These are phyloP conservation scores for Eutrema yunnanense DNA, from an alignment of 345 rosid genomes.

Conservation along the genomic window DNA sequence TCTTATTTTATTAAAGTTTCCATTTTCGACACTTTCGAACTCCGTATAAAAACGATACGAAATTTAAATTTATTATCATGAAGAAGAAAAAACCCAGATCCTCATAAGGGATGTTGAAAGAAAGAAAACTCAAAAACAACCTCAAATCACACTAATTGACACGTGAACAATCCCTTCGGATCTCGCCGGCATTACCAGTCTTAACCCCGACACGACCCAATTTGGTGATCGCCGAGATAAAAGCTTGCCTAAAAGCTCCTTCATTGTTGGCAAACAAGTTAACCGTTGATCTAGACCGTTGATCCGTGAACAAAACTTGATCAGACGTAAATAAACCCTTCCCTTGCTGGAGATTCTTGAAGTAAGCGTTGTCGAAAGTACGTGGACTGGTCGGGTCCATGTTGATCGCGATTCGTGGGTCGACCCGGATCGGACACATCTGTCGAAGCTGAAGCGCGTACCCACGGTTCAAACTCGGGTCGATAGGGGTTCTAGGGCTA, in stretches of 20 bases:
- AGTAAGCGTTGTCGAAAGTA: slow-evolving; percentile 76
- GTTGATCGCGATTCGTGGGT: slow-evolving; percentile 68
- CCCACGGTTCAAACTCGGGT: slow-evolving; percentile 49
- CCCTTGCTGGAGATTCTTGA: slow-evolving; percentile 60
- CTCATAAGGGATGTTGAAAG: neutral
- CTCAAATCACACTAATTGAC: slow-evolving; percentile 31
- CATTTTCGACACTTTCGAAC: neutral
- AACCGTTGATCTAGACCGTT: slow-evolving; percentile 55
- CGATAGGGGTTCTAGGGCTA: slow-evolving; percentile 43
- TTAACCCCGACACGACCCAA: slow-evolving; percentile 68
- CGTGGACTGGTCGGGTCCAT: slow-evolving; percentile 75
- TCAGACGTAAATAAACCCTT: slow-evolving; percentile 71
- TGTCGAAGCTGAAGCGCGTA: slow-evolving; percentile 56
- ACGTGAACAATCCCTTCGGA: slow-evolving; percentile 55
- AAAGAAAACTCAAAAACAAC: neutral
- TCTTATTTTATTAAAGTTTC: slow-evolving; percentile 2
- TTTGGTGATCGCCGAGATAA: slow-evolving; percentile 57
- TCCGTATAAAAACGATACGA: neutral
- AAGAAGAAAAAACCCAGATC: neutral
- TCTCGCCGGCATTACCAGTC: slow-evolving; percentile 69
- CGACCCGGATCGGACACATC: slow-evolving; percentile 63
- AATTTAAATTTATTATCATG: neutral
- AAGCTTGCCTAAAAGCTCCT: slow-evolving; percentile 55
- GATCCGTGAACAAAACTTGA: slow-evolving; percentile 56
- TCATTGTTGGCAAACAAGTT: slow-evolving; percentile 47